Base-by-base conservation (phyloP, 1,139 yeast species). In the Candida mesenterica region DNA sequence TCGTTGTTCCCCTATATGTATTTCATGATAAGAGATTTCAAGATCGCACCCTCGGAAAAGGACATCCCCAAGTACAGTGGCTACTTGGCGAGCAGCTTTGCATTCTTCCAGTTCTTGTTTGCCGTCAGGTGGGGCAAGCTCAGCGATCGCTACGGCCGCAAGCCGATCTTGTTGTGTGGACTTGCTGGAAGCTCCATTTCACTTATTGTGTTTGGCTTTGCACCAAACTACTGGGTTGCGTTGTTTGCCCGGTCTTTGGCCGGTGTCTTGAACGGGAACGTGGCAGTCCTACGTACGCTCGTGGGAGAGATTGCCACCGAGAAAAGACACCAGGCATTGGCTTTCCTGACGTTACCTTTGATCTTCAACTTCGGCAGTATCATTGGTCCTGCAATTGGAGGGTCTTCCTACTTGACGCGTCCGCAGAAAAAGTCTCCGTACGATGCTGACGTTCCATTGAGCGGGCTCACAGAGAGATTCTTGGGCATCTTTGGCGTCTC, bases 371-470 rank as follows among this genome's bases (percentile, higher is more conserved):
- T 64, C 20, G 71, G 71, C 1, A 37, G 38, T 18, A 48, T 54
- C 8, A 31, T 55, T 3, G 50, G 50, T 0, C 87, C 88, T 1
- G 60, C 74, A 46, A 63, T 79, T 26, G 75, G 86, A 54, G 64
- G 85, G 60, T 61, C 67, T 5, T 51, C 52, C 19, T 57, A 50
- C 19, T 55, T 68, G 28, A 68, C 75, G 8, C 50, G 65, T 31
- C 65, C 65, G 5, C 40, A 36, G n/a, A 24, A 32, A 7, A 31
- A 41, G 10, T 40, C 34, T 12, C 46, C 47, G 2, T 36, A 37
- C 24, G 32, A 9, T 24, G 15, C 22, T n/a, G 28, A 23, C 8
- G 28, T 10, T 9, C 9, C 5, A 10, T 5, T 14, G 6, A 24
- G 12, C 12, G 26, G 26, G 6, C 12, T 24, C 6, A 10, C 23